Evolutionary conservation across 1,284 basidiomycete species (phyloP), one percentile per base, ranked within the genome.

Genomic region (Rhodofomes roseus): DNA sequence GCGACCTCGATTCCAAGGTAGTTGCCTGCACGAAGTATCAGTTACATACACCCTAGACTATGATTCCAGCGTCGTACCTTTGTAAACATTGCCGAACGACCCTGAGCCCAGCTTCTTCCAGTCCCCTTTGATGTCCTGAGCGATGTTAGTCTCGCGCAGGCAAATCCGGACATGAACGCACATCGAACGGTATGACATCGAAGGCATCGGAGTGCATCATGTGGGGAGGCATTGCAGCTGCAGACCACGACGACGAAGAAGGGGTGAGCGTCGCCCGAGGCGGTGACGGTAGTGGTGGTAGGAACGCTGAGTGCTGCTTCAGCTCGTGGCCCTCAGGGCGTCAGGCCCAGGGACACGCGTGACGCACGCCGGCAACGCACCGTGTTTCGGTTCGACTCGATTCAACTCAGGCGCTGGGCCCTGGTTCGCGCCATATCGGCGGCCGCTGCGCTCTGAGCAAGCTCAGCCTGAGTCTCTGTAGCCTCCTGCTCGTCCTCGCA

Each of bases 1-100:
- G 95, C 95, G 29, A 98, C 93, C 66, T 96, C 93, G 65, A 97
- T 92, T 3, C 95, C 96, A 27, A 98, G 85, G 76, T 98, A 98
- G 27, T 79, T 85, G 2, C 92, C 95, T 93, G 67, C 18, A 34
- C 31, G 23, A 20, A 5, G 16, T 6, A 14, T n/a, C 36, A 6
- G 60, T 53, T 48, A 53, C 29, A 36, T 6, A 9, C 34, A 68
- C 71, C 48, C 11, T 29, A 22, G 31, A 41, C 2, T 14, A 25
- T 34, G 44, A 1, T 27, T 4, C 12, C 7, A 18, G 4, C 20
- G 39, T 62, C 66, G 55, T 55, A 90, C 93, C 93, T 73, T 90
- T 93, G 79, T 90, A 95, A 48, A 97, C 95, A 63, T 93, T 92
- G 6, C 95, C 95, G 75, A 96, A 98, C 36, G 92, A 95, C 4